Evolutionary conservation across 2,329 filamentous ascomycete genomes (phyloP).

Genomic region (Harringtonia lauricola): DNA sequence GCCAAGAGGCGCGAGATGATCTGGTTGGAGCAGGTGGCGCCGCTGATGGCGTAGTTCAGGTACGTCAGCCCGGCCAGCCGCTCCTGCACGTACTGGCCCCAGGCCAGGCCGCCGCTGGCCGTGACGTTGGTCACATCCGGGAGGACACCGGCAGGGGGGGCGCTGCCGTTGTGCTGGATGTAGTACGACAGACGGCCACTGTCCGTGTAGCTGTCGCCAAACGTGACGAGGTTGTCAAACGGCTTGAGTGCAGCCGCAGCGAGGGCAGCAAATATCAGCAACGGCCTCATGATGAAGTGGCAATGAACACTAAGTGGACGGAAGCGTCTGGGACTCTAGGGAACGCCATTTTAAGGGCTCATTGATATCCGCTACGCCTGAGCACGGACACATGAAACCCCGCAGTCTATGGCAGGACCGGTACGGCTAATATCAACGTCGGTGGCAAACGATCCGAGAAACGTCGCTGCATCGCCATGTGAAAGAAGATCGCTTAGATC

Average conservation of each 20-base stretch:
- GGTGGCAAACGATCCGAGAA: slow-evolving; percentile 35
- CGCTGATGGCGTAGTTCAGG: slow-evolving; percentile 63
- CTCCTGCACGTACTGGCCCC: slow-evolving; percentile 56
- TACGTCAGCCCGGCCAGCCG: slow-evolving; percentile 44
- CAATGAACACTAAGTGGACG: too few species aligned
- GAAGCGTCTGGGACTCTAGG: too few species aligned
- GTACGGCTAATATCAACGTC: too few species aligned
- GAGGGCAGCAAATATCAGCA: not conserved
- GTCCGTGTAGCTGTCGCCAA: slow-evolving; percentile 70
- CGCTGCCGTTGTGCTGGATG: slow-evolving; percentile 38
- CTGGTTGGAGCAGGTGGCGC: too few species aligned
- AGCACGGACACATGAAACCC: too few species aligned
- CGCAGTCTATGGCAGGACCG: too few species aligned
- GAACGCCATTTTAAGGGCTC: too few species aligned
- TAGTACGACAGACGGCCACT: slow-evolving; percentile 58
- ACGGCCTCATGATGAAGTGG: too few species aligned
- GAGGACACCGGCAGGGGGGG: slow-evolving; percentile 49
- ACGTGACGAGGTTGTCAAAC: slow-evolving; percentile 55
- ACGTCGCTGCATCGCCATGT: too few species aligned
- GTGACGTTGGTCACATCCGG: slow-evolving; percentile 38
- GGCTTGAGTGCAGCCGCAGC: not conserved
- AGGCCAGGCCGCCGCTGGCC: slow-evolving; percentile 53
- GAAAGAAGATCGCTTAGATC: too few species aligned
- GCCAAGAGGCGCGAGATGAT: too few species aligned
- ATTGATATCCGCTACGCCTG: too few species aligned